A percentile compares a stretch with the other conserved stretches of the same genome.
These are phyloP conservation scores for Trypanosoma lewisi DNA, from an alignment of 208 protist species.

Conservation along the genomic window DNA sequence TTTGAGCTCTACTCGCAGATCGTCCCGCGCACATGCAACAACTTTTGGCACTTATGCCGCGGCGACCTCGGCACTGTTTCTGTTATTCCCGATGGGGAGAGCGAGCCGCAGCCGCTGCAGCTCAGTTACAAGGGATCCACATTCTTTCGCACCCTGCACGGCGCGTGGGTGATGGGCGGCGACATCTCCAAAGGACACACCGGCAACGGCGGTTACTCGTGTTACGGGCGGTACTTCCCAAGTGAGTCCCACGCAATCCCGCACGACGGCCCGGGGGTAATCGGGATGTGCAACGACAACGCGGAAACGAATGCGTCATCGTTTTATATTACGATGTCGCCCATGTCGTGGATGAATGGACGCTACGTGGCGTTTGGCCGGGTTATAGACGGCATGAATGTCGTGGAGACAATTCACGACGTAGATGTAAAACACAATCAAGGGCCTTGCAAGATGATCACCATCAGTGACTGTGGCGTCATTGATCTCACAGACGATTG, in stretches of 20 bases:
- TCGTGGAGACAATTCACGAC: constrained; percentile 79
- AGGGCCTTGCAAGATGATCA: constrained; percentile 48
- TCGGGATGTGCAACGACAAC: constrained; percentile 92
- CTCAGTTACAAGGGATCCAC: constrained; percentile 89
- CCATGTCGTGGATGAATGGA: constrained; percentile 89
- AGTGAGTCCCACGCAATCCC: constrained; percentile 93
- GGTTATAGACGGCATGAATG: constrained; percentile 90
- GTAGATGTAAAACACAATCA: constrained; percentile 85
- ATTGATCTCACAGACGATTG: constrained; percentile 61
- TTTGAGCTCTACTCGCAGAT: constrained; percentile 87
- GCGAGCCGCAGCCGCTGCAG: constrained; percentile 23
- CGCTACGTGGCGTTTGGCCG: constrained; percentile 95
- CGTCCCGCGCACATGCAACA: constrained; percentile 88
- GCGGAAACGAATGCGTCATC: constrained; percentile 82
- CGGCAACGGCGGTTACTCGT: constrained; percentile 90
- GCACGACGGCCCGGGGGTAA: constrained; percentile 74
- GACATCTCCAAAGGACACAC: constrained; percentile 81
- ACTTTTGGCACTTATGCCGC: constrained; percentile 90
- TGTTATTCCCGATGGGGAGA: constrained; percentile 18
- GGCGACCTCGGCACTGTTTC: constrained; percentile 49
- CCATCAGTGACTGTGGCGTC: constrained; percentile 80
- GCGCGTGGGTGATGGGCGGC: constrained; percentile 94
- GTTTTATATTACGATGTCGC: constrained; percentile 87
- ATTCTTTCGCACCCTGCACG: constrained; percentile 92
- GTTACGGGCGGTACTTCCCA: constrained; percentile 90